Conservation (phyloP, 1,139 yeast species). For the Geotrichum reessii region DNA sequence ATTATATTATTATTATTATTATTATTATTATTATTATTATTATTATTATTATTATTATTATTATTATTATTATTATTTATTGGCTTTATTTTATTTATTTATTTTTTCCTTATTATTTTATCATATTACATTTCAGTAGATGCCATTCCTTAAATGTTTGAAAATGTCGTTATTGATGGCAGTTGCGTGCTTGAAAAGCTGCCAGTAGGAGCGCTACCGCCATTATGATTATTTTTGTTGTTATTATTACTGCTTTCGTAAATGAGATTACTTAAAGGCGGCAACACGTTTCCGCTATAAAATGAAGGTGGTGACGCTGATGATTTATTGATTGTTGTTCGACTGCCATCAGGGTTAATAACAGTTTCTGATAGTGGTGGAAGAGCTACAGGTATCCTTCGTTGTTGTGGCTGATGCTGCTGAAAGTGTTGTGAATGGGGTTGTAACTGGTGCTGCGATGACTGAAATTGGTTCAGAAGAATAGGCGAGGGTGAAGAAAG, state of each 20-base stretch:
- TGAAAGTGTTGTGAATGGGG: neutral
- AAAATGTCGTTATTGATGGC: neutral
- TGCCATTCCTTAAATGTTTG: neutral
- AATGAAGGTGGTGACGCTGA: neutral
- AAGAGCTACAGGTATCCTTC: neutral
- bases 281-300: neutral
- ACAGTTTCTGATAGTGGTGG: neutral
- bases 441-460: slow-evolving; percentile 7
- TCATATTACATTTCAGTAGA: neutral
- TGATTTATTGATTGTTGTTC: neutral
- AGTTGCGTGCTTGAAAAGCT: neutral
- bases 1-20: too few relatives aligned
- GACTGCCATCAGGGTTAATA: neutral
- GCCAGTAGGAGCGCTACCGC: neutral
- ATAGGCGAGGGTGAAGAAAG: slow-evolving; percentile 3
- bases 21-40: too few relatives aligned
- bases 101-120: neutral
- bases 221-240: neutral
- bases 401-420: slow-evolving; percentile 5
- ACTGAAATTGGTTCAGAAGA: neutral
- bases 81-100: too few relatives aligned
- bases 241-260: neutral
- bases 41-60: too few relatives aligned
- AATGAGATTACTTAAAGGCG: neutral
- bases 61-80: too few relatives aligned